Evolutionary conservation across 352 stramenopile genomes (phyloP).

Genomic region (Aphanomyces astaci): DNA sequence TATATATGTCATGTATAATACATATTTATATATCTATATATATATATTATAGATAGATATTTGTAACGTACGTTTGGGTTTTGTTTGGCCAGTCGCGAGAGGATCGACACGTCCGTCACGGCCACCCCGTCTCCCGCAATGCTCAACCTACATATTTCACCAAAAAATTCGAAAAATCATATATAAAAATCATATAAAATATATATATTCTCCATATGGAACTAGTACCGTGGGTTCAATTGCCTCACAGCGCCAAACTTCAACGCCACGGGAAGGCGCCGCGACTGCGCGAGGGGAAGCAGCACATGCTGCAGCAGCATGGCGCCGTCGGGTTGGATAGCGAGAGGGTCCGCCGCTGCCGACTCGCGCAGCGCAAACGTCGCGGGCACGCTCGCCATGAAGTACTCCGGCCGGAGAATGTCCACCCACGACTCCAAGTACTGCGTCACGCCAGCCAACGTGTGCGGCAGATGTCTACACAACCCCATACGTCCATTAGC

Average conservation of each 20-base stretch:
- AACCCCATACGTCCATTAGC: constrained; percentile 12
- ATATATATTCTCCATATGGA: too few relatives aligned
- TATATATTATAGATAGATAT: too few relatives aligned
- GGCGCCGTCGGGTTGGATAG: constrained; percentile 34
- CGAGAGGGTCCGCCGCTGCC: constrained; percentile 19
- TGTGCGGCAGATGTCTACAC: constrained; percentile 52
- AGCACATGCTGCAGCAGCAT: constrained; percentile 84
- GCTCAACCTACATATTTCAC: constrained; percentile 31
- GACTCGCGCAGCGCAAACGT: constrained; percentile 42
- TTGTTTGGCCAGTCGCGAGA: constrained; percentile 75
- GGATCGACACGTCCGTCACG: constrained; percentile 76
- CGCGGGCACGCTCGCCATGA: constrained; percentile 91
- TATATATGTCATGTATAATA: too few relatives aligned
- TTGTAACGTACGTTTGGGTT: constrained; percentile 52
- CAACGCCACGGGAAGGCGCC: constrained; percentile 85
- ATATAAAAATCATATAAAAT: too few relatives aligned
- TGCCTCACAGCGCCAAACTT: constrained; percentile 89
- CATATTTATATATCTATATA: too few relatives aligned
- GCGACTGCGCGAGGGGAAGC: constrained; percentile 81
- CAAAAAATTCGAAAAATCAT: too few relatives aligned
- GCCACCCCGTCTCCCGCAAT: constrained; percentile 89
- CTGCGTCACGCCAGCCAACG: constrained; percentile 63
- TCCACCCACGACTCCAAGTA: constrained; percentile 88
- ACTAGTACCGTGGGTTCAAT: constrained; percentile 74
- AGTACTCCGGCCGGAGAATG: constrained; percentile 89